Base-by-base conservation (phyloP, 2,329 filamentous ascomycete genomes). In the Cladosporium sp. region DNA sequence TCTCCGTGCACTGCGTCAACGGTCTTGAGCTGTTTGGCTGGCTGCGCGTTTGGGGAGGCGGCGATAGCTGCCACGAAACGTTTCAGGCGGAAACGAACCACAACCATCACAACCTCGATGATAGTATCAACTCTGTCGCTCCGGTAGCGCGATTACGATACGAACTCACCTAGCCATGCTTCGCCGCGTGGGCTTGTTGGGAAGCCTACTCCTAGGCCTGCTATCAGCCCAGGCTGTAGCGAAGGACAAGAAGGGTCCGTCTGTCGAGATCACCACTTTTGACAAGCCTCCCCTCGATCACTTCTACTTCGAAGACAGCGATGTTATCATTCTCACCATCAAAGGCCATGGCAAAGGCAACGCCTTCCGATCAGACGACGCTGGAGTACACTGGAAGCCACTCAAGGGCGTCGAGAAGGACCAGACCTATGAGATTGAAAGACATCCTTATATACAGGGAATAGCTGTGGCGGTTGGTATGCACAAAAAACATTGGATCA, bases 221-320 rank as follows among this genome's bases (percentile, higher is more conserved):
- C 58, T 66, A 50, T 61, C 61, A 9, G 57, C 60, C 24, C 62
- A 62, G 47, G 61, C 52, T 34, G 50, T 59, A 25, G 66, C 62
- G 56, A 70, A 71, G 54, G 64, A 68, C 56, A 61, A 65, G 45
- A 53, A 58, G 17, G 49, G 28, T 8, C 92, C 92, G 22, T 79
- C 80, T 57, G 80, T 96, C 66, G 78, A 81, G 61, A 76, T 79
- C 59, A 88, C 78, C 54, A 74, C 81, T 47, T 89, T 97, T 75
- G 78, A 88, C 44, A 79, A 85, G 66, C 74, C 80, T 55, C 89
- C 91, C 0, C 71, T 76, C 55, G 85, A 86, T 70, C 77, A 97
- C 63, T 88, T 89, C 75, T 99, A 96, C 75, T 97, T 99, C 70
- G 87, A 94, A 68, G 90, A 93, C 72, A 92, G 90, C 64, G 87